Evolutionary conservation across 768 basidiomycete species (phyloP), one percentile per base, ranked within the genome.

Genomic region (Lentinula detonsa): DNA sequence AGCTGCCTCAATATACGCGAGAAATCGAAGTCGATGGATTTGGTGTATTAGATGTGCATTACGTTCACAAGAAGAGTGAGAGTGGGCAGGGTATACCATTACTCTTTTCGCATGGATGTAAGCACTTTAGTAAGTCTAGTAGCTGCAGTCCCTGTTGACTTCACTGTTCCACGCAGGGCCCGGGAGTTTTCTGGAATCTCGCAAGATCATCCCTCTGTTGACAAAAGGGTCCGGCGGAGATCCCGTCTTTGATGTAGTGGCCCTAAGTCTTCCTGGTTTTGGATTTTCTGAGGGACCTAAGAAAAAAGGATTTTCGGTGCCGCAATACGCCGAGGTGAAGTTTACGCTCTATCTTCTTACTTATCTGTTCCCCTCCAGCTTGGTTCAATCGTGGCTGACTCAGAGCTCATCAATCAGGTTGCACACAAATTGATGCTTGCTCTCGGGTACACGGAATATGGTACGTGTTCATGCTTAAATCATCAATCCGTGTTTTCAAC

Each of bases 231-330:
- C 69, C 1, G 71, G 71, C 0, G 71, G 73, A 9, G 66, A 71
- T 8, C 79, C 78, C 5, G 74, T 72, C 40, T 81, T 81, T 63
- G 78, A 82, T 62, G 78, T 82, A 11, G 78, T 81, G 1, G 78
- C 73, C 0, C 66, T 71, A 16, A 78, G 80, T 65, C 60, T 81
- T 5, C 79, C 79, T 2, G 77, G 76, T 0, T 82, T 65, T 65
- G 80, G 77, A 1, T 81, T 80, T 64, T 79, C 80, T 0, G 74
- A 80, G 23, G 76, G 70, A 1, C 69, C 75, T 9, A 75, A 67
- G 46, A 78, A 76, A 63, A 70, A 70, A 58, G 81, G 79, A 3
- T 81, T 81, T 50, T 50, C 60, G 5, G 33, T 54, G 0, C 51
- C 61, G 11, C 75, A 80, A 35, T 78, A 73, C 39, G 77, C 77